Evolutionary conservation across 2,329 filamentous ascomycete genomes (phyloP).

Genomic region (Penicillium oxalicum): DNA sequence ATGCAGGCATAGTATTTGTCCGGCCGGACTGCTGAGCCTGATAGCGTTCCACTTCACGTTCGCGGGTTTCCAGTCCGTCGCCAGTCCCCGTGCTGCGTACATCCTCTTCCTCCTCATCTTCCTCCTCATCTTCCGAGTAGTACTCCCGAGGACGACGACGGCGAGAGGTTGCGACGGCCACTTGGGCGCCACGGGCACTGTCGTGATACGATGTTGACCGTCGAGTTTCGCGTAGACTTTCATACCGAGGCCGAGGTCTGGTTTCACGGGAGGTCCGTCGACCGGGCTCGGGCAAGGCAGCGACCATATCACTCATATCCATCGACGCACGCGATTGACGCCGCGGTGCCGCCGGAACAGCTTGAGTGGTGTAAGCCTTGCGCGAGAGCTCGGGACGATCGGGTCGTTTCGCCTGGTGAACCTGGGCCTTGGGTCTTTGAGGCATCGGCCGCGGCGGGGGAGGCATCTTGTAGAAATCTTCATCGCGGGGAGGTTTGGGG

Average conservation of each 20-base stretch:
- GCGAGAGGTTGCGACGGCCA: conserved; percentile 31
- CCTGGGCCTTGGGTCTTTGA: conserved; percentile 26
- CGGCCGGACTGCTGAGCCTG: conserved; percentile 31
- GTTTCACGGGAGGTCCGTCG: conserved; percentile 28
- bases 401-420: conserved; percentile 33
- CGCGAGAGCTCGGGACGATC: conserved; percentile 15
- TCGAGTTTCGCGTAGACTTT: conserved; percentile 24
- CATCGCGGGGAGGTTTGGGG: conserved; percentile 31
- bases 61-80: conserved; percentile 33
- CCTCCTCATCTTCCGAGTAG: conserved; percentile 19
- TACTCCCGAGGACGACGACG: conserved; percentile 31
- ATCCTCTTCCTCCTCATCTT: neutral
- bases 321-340: conserved; percentile 26
- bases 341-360: conserved; percentile 24
- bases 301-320: conserved; percentile 32
- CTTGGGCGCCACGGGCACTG: conserved; percentile 23
- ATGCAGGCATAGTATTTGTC: conserved; percentile 25
- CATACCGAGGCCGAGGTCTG: conserved; percentile 29
- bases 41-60: conserved; percentile 36
- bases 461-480: conserved; percentile 41
- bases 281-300: conserved; percentile 27
- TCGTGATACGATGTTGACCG: conserved; percentile 32
- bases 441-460: conserved; percentile 35
- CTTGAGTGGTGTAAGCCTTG: conserved; percentile 28
- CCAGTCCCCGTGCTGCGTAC: conserved; percentile 5